Conservation (phyloP, 2,329 filamentous ascomycete species). For the Talaromyces funiculosus region DNA sequence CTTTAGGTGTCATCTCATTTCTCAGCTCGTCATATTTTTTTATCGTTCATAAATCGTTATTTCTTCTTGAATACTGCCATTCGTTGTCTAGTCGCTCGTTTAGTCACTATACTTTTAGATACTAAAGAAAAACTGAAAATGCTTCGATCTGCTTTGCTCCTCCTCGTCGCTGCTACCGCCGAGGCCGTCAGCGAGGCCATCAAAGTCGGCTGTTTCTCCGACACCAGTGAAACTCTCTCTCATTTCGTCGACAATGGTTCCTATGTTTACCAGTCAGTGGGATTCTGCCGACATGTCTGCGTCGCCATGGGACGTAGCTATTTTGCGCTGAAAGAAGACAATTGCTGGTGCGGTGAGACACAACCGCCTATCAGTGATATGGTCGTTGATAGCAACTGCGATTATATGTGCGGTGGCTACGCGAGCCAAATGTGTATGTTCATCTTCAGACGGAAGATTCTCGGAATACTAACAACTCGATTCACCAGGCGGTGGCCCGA, state of each 20-base stretch:
- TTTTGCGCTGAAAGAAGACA: background rate
- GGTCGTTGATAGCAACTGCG: background rate
- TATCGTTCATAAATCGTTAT: background rate
- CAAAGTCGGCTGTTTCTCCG: constrained; percentile 3
- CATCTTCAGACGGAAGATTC: background rate
- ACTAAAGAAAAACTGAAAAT: background rate
- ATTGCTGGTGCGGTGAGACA: constrained; percentile 5
- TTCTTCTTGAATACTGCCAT: too few species aligned
- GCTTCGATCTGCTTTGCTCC: background rate
- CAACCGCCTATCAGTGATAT: constrained; percentile 2
- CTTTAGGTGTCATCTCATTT: background rate
- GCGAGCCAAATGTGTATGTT: background rate
- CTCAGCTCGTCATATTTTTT: background rate
- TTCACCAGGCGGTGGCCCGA: background rate
- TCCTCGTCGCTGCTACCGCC: background rate
- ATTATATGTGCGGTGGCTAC: background rate
- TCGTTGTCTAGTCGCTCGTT: background rate
- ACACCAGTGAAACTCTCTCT: constrained; percentile 4
- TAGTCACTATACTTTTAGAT: background rate
- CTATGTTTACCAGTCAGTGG: background rate
- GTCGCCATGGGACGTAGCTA: background rate
- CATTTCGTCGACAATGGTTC: background rate
- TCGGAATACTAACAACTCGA: background rate
- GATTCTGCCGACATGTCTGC: background rate
- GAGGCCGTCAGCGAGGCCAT: background rate